Percentiles rank a stretch among this genome's conserved stretches.
Conservation (phyloP, 345 rosid genomes). For the Fremontodendron californicum region DNA sequence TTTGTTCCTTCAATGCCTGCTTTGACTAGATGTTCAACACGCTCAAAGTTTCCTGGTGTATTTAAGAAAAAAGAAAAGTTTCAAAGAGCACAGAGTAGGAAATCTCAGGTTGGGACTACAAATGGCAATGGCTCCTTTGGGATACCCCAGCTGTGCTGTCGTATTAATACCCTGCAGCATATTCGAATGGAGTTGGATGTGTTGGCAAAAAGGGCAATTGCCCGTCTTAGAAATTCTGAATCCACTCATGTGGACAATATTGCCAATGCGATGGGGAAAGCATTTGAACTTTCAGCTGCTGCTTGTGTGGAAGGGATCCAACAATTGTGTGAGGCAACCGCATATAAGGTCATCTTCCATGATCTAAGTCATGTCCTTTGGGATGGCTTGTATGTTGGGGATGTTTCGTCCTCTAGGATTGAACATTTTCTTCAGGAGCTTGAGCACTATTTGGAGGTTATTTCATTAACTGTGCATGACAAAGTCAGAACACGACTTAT, state of each 20-base stretch:
- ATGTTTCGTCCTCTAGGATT: constrained; percentile 71
- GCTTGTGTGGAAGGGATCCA: constrained; percentile 76
- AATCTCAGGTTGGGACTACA: constrained; percentile 49
- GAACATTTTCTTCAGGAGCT: constrained; percentile 82
- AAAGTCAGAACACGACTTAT: constrained; percentile 78
- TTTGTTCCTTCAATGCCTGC: constrained; percentile 76
- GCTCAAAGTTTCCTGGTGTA: constrained; percentile 65
- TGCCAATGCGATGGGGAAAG: constrained; percentile 43
- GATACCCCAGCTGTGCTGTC: constrained; percentile 71
- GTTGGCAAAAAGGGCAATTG: constrained; percentile 52
- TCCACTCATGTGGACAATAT: constrained; percentile 37
- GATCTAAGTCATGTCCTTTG: constrained; percentile 75
- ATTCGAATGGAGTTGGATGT: constrained; percentile 58
- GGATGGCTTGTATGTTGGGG: constrained; percentile 76
- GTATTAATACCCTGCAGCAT: constrained; percentile 73
- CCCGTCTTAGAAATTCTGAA: constrained; percentile 62
- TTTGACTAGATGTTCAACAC: constrained; percentile 70
- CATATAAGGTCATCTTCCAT: constrained; percentile 75
- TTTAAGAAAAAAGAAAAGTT: constrained; percentile 74
- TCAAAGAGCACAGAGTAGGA: constrained; percentile 45
- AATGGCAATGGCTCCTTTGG: constrained; percentile 46
- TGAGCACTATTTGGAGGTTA: constrained; percentile 61
- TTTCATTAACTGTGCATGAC: constrained; percentile 73
- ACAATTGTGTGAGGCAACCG: constrained; percentile 70
- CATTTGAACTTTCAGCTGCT: constrained; percentile 64